phyloP scores from a whole-genome alignment of 768 basidiomycete species.

The Phanerochaete carnosa region DNA sequence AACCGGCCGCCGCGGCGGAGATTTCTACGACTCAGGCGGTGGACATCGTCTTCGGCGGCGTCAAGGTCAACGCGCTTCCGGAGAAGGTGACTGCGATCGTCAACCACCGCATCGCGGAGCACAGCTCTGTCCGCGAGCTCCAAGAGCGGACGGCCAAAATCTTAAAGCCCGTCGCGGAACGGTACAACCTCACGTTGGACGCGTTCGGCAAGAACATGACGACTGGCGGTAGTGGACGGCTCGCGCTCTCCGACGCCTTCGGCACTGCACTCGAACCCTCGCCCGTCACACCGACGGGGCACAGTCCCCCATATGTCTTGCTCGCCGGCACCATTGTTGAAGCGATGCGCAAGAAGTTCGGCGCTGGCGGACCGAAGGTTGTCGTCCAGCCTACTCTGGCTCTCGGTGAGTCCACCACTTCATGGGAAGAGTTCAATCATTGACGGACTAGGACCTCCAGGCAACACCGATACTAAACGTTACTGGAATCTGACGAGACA shows the following conservation, averaged over 20 bases:
- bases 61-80: constrained; percentile 65
- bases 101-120: constrained; percentile 62
- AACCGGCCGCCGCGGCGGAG: constrained; percentile 39
- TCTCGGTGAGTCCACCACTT: not conserved
- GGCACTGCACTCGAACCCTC: constrained; percentile 55
- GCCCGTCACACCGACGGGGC: constrained; percentile 44
- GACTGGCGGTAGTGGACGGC: constrained; percentile 25
- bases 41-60: constrained; percentile 47
- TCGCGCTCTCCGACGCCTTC: constrained; percentile 47
- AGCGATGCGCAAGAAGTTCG: constrained; percentile 37
- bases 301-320: constrained; percentile 27
- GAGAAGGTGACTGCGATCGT: constrained; percentile 67
- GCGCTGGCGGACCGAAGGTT: constrained; percentile 1
- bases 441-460: not conserved
- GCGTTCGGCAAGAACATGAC: constrained; percentile 50
- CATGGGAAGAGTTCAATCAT: not conserved
- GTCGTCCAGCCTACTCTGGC: constrained; percentile 7
- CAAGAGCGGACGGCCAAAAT: constrained; percentile 29
- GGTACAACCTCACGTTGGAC: constrained; percentile 55
- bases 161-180: constrained; percentile 40
- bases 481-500: constrained; percentile 47
- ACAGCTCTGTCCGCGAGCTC: constrained; percentile 20
- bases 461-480: constrained; percentile 35
- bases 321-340: constrained; percentile 31
- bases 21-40: constrained; percentile 76